phyloP scores from a whole-genome alignment of 2,329 filamentous ascomycete genomes.

The Monosporascus sp. region DNA sequence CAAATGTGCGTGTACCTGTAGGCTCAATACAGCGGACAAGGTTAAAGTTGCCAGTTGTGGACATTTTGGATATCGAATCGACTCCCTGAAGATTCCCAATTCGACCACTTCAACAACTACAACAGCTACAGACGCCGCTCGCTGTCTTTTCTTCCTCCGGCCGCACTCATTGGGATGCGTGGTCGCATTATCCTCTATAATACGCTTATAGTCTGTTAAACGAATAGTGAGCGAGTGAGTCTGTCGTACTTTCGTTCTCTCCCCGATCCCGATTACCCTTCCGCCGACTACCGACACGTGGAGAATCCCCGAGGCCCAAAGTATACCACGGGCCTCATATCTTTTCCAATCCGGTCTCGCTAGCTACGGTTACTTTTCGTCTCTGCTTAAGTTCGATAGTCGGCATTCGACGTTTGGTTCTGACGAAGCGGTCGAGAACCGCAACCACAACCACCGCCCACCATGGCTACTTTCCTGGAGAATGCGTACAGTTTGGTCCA shows the following conservation, averaged over 20 bases:
- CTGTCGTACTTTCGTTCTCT: too few relatives aligned
- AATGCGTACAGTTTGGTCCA: conserved; percentile 95
- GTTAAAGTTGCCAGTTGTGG: conserved; percentile 2
- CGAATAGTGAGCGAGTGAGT: not conserved
- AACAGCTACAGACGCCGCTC: not conserved
- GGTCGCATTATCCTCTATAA: conserved; percentile 15
- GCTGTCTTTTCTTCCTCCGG: not conserved
- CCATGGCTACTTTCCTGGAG: conserved; percentile 92
- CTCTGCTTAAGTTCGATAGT: too few relatives aligned
- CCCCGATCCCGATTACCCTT: too few relatives aligned
- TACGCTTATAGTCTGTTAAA: conserved; percentile 13
- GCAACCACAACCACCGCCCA: conserved; percentile 27
- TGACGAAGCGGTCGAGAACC: conserved; percentile 22
- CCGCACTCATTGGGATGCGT: conserved; percentile 18
- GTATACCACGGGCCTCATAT: too few relatives aligned
- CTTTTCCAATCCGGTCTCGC: too few relatives aligned
- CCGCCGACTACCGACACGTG: too few relatives aligned
- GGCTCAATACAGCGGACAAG: too few relatives aligned
- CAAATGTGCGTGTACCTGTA: too few relatives aligned
- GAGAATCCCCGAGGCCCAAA: too few relatives aligned
- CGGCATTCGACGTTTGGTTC: not conserved
- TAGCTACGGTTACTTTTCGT: too few relatives aligned
- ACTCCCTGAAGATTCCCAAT: not conserved
- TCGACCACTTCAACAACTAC: not conserved
- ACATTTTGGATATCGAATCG: conserved; percentile 13